These are phyloP conservation scores for Penicillium alfredii DNA, from an alignment of 495 filamentous ascomycete genomes.

Conservation along the genomic window DNA sequence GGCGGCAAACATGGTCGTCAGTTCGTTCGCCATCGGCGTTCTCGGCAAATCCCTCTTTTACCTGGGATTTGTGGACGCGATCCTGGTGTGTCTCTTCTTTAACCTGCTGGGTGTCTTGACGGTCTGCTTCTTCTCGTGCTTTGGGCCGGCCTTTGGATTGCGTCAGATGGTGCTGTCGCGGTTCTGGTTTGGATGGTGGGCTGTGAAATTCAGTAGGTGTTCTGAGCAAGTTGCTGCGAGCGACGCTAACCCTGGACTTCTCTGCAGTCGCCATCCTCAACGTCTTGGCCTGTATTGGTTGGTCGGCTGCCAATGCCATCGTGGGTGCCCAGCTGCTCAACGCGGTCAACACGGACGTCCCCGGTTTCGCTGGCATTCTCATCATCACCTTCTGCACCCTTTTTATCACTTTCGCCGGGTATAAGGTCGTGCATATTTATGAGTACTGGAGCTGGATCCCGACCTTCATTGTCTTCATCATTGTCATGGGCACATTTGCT, in stretches of 20 bases:
- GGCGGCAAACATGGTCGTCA: constrained; percentile 78
- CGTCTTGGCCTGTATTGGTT: constrained; percentile 69
- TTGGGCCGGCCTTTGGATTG: constrained; percentile 71
- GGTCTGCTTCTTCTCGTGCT: constrained; percentile 75
- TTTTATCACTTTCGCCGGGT: constrained; percentile 67
- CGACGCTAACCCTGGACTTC: background rate
- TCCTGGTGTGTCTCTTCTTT: constrained; percentile 71
- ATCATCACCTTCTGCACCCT: constrained; percentile 69
- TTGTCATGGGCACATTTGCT: constrained; percentile 67
- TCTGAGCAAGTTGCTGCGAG: background rate
- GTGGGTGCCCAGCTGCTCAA: constrained; percentile 79
- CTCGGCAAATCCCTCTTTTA: constrained; percentile 60
- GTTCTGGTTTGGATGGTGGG: constrained; percentile 73
- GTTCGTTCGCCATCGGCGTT: constrained; percentile 74
- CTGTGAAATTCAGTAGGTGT: constrained; percentile 64
- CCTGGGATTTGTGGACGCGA: constrained; percentile 71
- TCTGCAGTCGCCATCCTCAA: constrained; percentile 68
- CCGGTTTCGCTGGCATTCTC: constrained; percentile 71
- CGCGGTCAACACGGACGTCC: constrained; percentile 64
- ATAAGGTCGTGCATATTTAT: constrained; percentile 75
- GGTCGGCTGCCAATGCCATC: constrained; percentile 71
- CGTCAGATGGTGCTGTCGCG: constrained; percentile 83
- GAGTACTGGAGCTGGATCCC: constrained; percentile 79
- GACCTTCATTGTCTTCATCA: constrained; percentile 69
- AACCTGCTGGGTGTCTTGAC: constrained; percentile 69